These are phyloP conservation scores for Coprinopsis marcescibilis DNA, from an alignment of 768 basidiomycete species.

Conservation along the genomic window DNA sequence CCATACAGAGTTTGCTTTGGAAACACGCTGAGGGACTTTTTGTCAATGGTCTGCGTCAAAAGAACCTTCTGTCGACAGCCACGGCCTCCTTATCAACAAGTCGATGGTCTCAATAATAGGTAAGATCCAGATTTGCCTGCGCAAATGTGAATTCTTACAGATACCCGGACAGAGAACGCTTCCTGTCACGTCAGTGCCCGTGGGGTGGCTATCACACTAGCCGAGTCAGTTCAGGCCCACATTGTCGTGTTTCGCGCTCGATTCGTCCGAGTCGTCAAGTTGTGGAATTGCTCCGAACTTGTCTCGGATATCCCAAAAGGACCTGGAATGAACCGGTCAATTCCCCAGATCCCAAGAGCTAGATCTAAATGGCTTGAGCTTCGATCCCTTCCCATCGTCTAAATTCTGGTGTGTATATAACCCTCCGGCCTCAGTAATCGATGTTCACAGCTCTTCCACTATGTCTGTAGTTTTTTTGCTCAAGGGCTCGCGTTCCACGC, in stretches of 20 bases:
- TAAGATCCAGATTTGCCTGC: slow-evolving; percentile 1
- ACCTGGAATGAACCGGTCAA: slow-evolving; percentile 6
- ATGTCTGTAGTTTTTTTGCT: slow-evolving; percentile 22
- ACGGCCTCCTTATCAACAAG: neutral
- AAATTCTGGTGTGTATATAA: neutral
- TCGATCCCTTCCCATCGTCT: neutral
- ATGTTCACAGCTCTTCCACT: neutral
- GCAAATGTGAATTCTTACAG: slow-evolving; percentile 11
- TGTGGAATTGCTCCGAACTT: neutral
- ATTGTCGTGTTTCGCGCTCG: neutral
- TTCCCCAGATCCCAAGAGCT: slow-evolving; percentile 3
- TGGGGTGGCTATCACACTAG: neutral
- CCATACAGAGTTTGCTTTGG: too few species aligned
- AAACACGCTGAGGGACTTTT: too few species aligned
- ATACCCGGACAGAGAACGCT: slow-evolving; percentile 12
- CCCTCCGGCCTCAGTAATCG: neutral
- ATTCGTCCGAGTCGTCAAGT: neutral
- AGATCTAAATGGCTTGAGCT: neutral
- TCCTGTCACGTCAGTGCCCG: slow-evolving; percentile 11
- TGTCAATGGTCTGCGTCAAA: too few species aligned
- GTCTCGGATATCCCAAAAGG: slow-evolving; percentile 5
- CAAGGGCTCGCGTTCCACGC: slow-evolving; percentile 34
- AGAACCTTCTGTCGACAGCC: too few species aligned
- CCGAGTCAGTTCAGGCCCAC: neutral
- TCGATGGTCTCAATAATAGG: neutral